These are phyloP conservation scores for Kokia cookei DNA, from an alignment of 441 rosid genomes.

Conservation along the genomic window DNA sequence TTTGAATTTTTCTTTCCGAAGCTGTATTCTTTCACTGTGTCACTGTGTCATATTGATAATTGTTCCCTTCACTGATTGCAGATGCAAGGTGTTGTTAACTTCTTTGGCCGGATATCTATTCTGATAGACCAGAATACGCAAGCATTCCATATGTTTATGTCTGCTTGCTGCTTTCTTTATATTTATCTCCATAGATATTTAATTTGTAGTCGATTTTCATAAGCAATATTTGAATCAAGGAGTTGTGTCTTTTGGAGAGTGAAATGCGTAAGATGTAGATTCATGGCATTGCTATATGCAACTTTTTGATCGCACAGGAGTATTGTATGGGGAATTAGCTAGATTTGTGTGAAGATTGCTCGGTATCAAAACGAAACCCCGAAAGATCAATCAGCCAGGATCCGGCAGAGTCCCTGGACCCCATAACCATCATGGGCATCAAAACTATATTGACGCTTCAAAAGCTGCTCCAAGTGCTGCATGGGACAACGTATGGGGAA, in stretches of 20 bases:
- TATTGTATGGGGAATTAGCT: slow-evolving; percentile 89
- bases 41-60: background rate
- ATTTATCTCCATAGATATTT: background rate
- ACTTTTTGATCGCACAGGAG: slow-evolving; percentile 85
- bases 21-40: background rate
- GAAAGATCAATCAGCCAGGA: slow-evolving; percentile 57
- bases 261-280: background rate
- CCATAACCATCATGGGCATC: slow-evolving; percentile 50
- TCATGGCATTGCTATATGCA: slow-evolving; percentile 21
- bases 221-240: background rate
- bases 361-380: slow-evolving; percentile 67
- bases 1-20: background rate
- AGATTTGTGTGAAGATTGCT: slow-evolving; percentile 81
- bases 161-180: slow-evolving; percentile 40
- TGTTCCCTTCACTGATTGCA: slow-evolving; percentile 28
- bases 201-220: background rate
- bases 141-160: slow-evolving; percentile 93
- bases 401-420: slow-evolving; percentile 55
- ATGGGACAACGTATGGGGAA: slow-evolving; percentile 94
- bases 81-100: slow-evolving; percentile 94
- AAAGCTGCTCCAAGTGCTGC: slow-evolving; percentile 63
- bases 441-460: slow-evolving; percentile 68
- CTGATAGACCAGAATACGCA: slow-evolving; percentile 95
- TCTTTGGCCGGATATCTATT: slow-evolving; percentile 83
- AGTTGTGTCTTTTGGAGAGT: background rate